Base-by-base conservation (phyloP, 768 basidiomycete genomes). In the Suillus lakei region DNA sequence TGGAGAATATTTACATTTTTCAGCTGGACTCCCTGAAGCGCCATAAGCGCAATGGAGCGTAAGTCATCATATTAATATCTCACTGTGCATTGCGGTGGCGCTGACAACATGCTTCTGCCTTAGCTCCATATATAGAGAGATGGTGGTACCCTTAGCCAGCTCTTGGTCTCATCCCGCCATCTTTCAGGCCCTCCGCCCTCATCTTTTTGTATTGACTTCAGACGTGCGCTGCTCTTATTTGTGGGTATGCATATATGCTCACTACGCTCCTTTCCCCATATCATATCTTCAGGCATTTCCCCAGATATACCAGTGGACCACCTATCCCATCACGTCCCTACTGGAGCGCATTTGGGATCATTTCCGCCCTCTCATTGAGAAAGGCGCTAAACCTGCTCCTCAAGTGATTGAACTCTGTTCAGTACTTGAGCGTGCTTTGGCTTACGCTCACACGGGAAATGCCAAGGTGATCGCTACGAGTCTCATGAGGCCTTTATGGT, bases 391-490 rank as follows among this genome's bases (percentile, higher is more conserved):
- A 18, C 32, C 54, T 2, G n/a, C 48, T 7, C 32, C 32, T 32
- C 32, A 32, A 7, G 32, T 32, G 4, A 32, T 32, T 32, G 48
- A 63, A 34, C 21, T 55, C 6, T 41, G 21, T 4, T 16, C 44
- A 5, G 51, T 39, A 5, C 39, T 63, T 6, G 62, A 63, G 28
- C 26, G 62, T 6, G 6, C 62, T 8, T 51, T 63, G 30, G 54
- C 50, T 30, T 63, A 30, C 28, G 21, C 38, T n/a, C 62, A 63
- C 23, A 63, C 62, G 1, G 62, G 62, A 4, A 63, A 36, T 10
- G 26, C 62, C 5, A 34, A 41, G 30, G 62, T 63, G 7, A 16
- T 63, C 6, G 5, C 41, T 9, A 8, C n/a, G 21, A 23, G 36
- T 5, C 1, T 46, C 8, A 53, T 53, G 48, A 38, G 41, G 8